Conservation (phyloP, 805 yeast genomes). For the Saturnispora mendoncae region DNA sequence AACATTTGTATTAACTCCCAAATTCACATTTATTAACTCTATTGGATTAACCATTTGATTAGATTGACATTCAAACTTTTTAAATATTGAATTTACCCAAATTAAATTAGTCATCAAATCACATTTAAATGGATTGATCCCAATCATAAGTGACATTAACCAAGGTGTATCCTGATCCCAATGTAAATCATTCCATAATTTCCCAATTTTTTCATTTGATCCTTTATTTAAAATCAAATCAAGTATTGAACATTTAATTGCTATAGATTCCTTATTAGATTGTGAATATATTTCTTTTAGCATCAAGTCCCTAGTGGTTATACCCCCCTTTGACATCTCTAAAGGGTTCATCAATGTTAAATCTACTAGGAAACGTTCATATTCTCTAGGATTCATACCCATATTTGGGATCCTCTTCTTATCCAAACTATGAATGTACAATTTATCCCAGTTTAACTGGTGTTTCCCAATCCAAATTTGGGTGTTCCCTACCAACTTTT, state of each 20-base stretch:
- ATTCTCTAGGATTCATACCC: background rate
- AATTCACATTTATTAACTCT: background rate
- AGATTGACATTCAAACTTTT: background rate
- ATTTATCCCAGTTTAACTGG: background rate
- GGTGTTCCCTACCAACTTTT: background rate
- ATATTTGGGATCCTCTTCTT: background rate
- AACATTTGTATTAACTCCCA: too few relatives aligned
- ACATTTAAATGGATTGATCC: background rate
- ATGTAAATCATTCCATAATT: background rate
- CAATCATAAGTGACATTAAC: constrained; percentile 1
- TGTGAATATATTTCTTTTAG: background rate
- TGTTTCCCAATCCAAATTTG: background rate
- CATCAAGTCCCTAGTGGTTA: background rate
- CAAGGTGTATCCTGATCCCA: constrained; percentile 4
- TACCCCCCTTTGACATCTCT: background rate
- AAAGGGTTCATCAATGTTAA: background rate
- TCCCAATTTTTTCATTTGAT: background rate
- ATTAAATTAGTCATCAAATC: background rate
- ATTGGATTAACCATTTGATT: background rate
- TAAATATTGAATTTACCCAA: constrained; percentile 2
- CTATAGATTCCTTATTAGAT: background rate
- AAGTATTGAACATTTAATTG: background rate
- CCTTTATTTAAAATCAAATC: constrained; percentile 1
- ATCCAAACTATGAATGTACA: background rate
- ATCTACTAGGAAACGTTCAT: background rate